phyloP scores from a whole-genome alignment of 257 asterid species.

The Ehretia macrophylla region DNA sequence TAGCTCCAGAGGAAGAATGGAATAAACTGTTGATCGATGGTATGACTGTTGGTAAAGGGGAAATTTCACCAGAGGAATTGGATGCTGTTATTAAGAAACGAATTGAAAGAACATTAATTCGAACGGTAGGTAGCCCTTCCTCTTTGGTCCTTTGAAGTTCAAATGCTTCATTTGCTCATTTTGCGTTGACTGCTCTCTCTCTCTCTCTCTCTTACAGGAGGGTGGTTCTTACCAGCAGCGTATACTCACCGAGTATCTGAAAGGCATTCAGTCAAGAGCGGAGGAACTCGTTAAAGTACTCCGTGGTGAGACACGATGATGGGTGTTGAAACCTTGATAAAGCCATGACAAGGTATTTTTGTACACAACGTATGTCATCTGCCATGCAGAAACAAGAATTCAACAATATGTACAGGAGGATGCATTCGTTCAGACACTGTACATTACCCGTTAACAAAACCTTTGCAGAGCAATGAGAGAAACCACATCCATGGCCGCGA shows the following conservation, averaged over 20 bases:
- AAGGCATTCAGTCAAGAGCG: conserved; percentile 78
- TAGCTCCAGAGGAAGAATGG: conserved; percentile 91
- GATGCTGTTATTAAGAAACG: conserved; percentile 75
- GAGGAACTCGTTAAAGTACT: conserved; percentile 61
- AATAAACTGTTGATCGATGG: conserved; percentile 68
- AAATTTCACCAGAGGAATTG: conserved; percentile 60
- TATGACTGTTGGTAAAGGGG: conserved; percentile 70
- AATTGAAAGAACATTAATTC: conserved; percentile 72
- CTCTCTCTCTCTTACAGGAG: conserved; percentile 41
- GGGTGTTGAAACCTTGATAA: background rate
- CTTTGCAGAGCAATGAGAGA: background rate
- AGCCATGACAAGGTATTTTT: too few relatives aligned
- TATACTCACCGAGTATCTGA: conserved; percentile 78
- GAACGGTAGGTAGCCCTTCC: conserved; percentile 56
- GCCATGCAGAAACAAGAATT: too few relatives aligned
- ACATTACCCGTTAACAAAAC: background rate
- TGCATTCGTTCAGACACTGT: background rate
- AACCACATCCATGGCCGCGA: background rate
- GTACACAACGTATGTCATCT: too few relatives aligned
- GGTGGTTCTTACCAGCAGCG: conserved; percentile 98
- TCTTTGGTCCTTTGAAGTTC: background rate
- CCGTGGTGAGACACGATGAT: conserved; percentile 35
- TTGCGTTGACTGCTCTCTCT: background rate
- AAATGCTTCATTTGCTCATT: background rate
- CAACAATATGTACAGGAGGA: background rate